Evolutionary conservation across 495 filamentous ascomycete species (phyloP).

Genomic region (Neurospora terricola): DNA sequence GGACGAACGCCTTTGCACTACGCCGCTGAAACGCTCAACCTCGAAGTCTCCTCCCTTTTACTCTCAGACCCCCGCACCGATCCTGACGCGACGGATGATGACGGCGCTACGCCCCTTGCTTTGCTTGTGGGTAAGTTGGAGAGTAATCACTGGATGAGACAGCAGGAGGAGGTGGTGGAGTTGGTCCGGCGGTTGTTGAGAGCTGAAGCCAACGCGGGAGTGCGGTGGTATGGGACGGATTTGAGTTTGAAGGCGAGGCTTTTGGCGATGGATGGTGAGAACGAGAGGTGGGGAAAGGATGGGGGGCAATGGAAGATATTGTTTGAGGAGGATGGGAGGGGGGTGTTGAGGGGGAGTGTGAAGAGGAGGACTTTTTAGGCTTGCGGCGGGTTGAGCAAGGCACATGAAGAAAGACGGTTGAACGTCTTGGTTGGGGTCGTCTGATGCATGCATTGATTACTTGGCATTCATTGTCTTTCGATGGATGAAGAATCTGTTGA

Average conservation of each 20-base stretch:
- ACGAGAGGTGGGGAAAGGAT: not conserved
- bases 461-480: too few species aligned
- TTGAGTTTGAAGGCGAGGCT: not conserved
- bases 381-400: too few species aligned
- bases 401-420: too few species aligned
- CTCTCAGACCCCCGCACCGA: constrained; percentile 1
- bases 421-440: too few species aligned
- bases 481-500: too few species aligned
- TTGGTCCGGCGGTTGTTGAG: not conserved
- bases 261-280: not conserved
- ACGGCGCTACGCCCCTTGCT: constrained; percentile 4
- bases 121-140: not conserved
- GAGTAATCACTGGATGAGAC: not conserved
- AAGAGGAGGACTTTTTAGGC: not conserved
- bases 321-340: not conserved
- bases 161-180: not conserved
- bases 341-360: not conserved
- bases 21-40: constrained; percentile 3
- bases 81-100: not conserved
- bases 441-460: too few species aligned
- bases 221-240: not conserved
- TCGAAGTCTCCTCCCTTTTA: constrained; percentile 1
- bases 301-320: not conserved
- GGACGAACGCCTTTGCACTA: constrained; percentile 13
- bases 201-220: constrained; percentile 1